Conservation (phyloP, 2,329 filamentous ascomycete genomes). For the Stemphylium vesicarium region DNA sequence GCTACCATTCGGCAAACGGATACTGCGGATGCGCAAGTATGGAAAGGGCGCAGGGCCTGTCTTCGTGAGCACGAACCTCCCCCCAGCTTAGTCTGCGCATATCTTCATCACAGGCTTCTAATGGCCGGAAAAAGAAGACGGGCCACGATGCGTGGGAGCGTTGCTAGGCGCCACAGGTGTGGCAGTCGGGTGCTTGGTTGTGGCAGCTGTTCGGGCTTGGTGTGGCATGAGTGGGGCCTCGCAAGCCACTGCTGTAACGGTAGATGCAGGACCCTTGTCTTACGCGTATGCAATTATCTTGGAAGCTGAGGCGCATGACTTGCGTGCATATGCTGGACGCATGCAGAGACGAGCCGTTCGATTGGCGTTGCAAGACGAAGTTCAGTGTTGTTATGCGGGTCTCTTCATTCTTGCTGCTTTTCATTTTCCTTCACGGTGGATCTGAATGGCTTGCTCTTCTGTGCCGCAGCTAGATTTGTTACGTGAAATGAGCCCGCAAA, state of each 20-base stretch:
- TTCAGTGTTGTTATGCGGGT: background rate
- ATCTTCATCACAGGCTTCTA: background rate
- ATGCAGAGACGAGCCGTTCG: background rate
- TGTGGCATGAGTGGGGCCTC: slow-evolving; percentile 10
- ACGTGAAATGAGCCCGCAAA: background rate
- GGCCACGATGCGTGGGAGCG: background rate
- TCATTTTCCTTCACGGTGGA: background rate
- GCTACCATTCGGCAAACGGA: slow-evolving; percentile 6
- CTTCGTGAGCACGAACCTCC: background rate
- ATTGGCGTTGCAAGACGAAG: background rate
- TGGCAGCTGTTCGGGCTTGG: background rate
- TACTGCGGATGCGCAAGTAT: slow-evolving; percentile 3
- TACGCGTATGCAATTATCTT: slow-evolving; percentile 29
- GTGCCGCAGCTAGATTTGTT: background rate
- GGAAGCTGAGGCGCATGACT: slow-evolving; percentile 27
- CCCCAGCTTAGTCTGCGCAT: background rate
- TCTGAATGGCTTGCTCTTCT: background rate
- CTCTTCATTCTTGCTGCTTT: background rate
- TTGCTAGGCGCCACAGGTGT: slow-evolving; percentile 24
- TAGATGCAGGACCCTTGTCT: slow-evolving; percentile 13
- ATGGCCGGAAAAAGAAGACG: background rate
- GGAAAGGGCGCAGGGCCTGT: background rate
- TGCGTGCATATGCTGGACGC: background rate
- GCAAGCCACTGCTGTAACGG: slow-evolving; percentile 20
- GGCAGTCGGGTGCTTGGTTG: slow-evolving; percentile 6